Base-by-base conservation (phyloP, 805 yeast genomes). In the Candida maltosa region DNA sequence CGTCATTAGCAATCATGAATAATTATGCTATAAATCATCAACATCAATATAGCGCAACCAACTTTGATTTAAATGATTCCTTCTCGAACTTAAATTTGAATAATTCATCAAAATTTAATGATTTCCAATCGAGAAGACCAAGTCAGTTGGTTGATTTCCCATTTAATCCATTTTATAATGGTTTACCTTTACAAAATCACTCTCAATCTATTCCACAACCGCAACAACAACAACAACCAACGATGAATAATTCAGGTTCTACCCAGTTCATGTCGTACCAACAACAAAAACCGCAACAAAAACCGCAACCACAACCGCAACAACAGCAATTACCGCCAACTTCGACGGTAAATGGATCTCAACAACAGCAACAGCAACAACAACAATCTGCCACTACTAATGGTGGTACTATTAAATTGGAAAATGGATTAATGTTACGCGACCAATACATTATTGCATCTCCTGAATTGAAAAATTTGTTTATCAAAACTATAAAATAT, bases 391-490 rank as follows among this genome's bases (percentile, higher is more conserved):
- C 32, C 20, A 10, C n/a, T n/a, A n/a, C n/a, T n/a, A n/a, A 26
- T 9, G 29, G 18, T 3, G 18, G 32, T 6, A 47, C 40, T 32
- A 63, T 60, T 27, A 64, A 66, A 36, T 54, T 81, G 35, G 88
- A 83, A 29, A 80, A 81, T 50, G 88, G 88, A 0, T 58, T 82
- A 25, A 47, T 79, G 5, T 58, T 80, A 29, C 73, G 71, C 35
- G 76, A 75, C 30, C 73, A 69, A 37, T 67, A 71, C 31, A 79
- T 83, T 16, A 61, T 78, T 15, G 76, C 87, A 2, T 78, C 87
- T 1, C 27, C 16, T 12, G 79, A 74, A 6, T 65, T 84, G 35
- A 75, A 75, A 37, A 44, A 55, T 8, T 57, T 74, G 32, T 83
- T 71, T 46, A 40, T 49, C 9, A 67, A 70, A 44, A 75, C 83